A percentile compares a stretch with the other conserved stretches of the same genome.
phyloP scores from a whole-genome alignment of 1,139 yeast genomes.

The Cylindricascospora bacillispora region DNA sequence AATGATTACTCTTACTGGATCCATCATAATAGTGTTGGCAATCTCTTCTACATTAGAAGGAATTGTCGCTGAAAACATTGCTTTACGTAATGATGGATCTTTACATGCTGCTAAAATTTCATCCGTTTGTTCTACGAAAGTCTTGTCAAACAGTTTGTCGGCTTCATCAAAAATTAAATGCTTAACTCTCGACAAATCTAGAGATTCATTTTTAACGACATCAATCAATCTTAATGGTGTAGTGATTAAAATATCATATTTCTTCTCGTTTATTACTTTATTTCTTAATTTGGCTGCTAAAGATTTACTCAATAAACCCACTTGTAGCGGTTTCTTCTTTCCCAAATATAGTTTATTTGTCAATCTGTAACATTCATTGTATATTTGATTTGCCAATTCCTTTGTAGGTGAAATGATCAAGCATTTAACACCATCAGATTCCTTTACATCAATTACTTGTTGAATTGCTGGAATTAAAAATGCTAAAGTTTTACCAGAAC shows the following conservation, averaged over 20 bases:
- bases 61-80: conserved; percentile 90
- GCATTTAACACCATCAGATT: conserved; percentile 46
- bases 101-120: conserved; percentile 57
- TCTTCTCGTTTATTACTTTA: conserved; percentile 41
- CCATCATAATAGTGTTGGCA: conserved; percentile 76
- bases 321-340: conserved; percentile 37
- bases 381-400: conserved; percentile 80
- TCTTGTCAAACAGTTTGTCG: conserved; percentile 82
- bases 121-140: conserved; percentile 87
- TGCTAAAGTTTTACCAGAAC: conserved; percentile 87
- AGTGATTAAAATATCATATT: conserved; percentile 69
- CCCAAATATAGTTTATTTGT: conserved; percentile 32
- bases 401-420: conserved; percentile 85
- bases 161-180: conserved; percentile 89
- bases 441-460: conserved; percentile 25
- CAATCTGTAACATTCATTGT: conserved; percentile 51
- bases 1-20: conserved; percentile 65
- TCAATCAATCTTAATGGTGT: conserved; percentile 87
- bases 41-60: conserved; percentile 88
- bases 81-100: conserved; percentile 39
- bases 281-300: conserved; percentile 58
- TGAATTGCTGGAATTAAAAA: conserved; percentile 76
- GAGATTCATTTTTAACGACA: conserved; percentile 46
- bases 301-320: conserved; percentile 64
- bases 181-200: conserved; percentile 53